Base-by-base conservation (phyloP, 768 basidiomycete genomes). In the Suillus fuscotomentosus region DNA sequence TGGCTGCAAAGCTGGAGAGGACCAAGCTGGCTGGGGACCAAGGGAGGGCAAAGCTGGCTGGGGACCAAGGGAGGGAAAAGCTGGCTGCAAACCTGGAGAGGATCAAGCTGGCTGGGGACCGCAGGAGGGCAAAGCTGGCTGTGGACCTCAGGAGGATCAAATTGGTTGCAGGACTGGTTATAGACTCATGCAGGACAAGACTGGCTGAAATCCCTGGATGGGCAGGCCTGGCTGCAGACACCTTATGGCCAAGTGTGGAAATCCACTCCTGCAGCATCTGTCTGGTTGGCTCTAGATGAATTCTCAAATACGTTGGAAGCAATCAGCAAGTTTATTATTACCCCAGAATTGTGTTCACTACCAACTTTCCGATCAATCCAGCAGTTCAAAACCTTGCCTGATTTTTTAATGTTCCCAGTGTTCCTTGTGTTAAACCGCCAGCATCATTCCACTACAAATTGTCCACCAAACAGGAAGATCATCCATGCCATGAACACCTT, bases 31-130 rank as follows among this genome's bases (percentile, higher is more conserved):
- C 43, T 45, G 20, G 4, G 3, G 43, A n/a, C 9, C 1, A 0
- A 5, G 20, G 43, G 20, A n/a, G 20, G 9, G 8, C 8, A 2
- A 20, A 1, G 2, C 7, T 43, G 42, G 42, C 42, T 43, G 42
- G 17, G 1, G 17, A 20, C 7, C 3, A 0, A 7, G 41, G 15
- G 5, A 17, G 42, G 7, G 3, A 0, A 0, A 43, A 3, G 8
- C 0, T 43, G 42, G 42, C 0, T 43, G 42, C 7, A 43, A 17
- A 43, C 42, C 1, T n/a, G n/a, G n/a, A n/a, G n/a, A n/a, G 42
- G 42, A 7, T 0, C 0, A 17, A 17, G 7, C 6, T 42, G 41
- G 6, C 41, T 42, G 41, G 7, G 17, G 41, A 17, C 41, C 0
- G 0, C 15, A 5, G 41, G 41, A 42, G 15, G 41, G 1, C 0